Evolutionary conservation across 257 asterid species (phyloP).

Genomic region (Solanum chaucha): DNA sequence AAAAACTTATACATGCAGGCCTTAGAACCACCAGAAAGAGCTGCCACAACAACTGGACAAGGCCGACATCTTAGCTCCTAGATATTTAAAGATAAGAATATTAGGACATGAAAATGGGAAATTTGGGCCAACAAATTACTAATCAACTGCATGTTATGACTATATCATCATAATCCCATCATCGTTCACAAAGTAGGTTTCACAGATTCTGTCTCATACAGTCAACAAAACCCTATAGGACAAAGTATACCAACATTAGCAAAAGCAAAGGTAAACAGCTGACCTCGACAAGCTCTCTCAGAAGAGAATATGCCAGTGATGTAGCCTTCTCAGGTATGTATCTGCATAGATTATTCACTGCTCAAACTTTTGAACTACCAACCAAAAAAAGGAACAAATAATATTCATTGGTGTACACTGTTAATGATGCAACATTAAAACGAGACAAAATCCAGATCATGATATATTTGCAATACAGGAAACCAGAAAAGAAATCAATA

Average conservation of each 20-base stretch:
- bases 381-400: neutral
- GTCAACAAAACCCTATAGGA: neutral
- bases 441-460: neutral
- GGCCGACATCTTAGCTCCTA: slow-evolving; percentile 64
- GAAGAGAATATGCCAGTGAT: slow-evolving; percentile 58
- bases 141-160: neutral
- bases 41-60: slow-evolving; percentile 68
- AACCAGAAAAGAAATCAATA: neutral
- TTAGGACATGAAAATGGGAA: neutral
- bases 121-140: neutral
- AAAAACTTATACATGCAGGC: slow-evolving; percentile 90
- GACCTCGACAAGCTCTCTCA: slow-evolving; percentile 64
- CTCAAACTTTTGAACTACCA: neutral
- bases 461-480: neutral
- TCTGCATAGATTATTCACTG: slow-evolving; percentile 32
- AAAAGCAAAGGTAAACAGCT: slow-evolving; percentile 4
- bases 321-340: slow-evolving; percentile 78
- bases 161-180: neutral
- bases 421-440: neutral
- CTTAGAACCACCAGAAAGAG: slow-evolving; percentile 83
- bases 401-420: neutral
- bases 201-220: neutral
- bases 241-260: neutral
- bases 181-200: neutral
- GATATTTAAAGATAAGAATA: slow-evolving; percentile 2